Evolutionary conservation across 768 basidiomycete species (phyloP).

Genomic region (Russula abietina): DNA sequence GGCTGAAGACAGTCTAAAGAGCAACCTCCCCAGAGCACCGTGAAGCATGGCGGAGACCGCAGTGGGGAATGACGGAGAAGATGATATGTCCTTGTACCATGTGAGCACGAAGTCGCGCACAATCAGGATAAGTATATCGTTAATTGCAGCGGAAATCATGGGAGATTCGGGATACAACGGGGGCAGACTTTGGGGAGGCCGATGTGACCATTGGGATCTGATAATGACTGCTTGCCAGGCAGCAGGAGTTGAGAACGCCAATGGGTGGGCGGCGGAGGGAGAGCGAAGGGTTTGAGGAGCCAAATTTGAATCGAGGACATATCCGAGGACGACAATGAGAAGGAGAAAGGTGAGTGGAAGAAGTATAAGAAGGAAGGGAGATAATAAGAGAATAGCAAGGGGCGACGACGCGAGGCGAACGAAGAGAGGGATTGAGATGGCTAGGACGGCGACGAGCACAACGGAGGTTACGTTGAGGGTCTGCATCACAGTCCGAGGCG

Average conservation of each 20-base stretch:
- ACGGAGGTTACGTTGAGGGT: constrained; percentile 36
- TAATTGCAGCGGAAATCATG: constrained; percentile 62
- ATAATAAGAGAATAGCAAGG: constrained; percentile 53
- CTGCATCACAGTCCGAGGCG: constrained; percentile 2
- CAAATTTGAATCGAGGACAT: constrained; percentile 48
- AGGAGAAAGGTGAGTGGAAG: constrained; percentile 37
- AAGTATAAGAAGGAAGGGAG: constrained; percentile 51
- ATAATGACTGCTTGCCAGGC: constrained; percentile 91
- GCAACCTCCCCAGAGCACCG: constrained; percentile 50
- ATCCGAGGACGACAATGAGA: constrained; percentile 50
- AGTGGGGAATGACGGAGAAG: constrained; percentile 82
- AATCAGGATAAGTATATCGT: constrained; percentile 75
- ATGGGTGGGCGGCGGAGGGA: constrained; percentile 58
- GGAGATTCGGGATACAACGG: constrained; percentile 60
- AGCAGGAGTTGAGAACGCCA: constrained; percentile 86
- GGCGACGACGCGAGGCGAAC: constrained; percentile 61
- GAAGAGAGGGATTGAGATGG: constrained; percentile 49
- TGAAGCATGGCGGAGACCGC: constrained; percentile 76
- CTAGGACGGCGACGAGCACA: constrained; percentile 50
- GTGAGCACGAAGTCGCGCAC: constrained; percentile 81
- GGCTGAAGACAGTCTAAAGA: constrained; percentile 49
- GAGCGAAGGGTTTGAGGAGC: constrained; percentile 35
- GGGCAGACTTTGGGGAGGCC: constrained; percentile 58
- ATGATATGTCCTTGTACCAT: constrained; percentile 86
- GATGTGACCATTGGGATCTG: constrained; percentile 85